These are phyloP conservation scores for Fomitopsis schrenkii DNA, from an alignment of 1,284 basidiomycete species.

Conservation along the genomic window DNA sequence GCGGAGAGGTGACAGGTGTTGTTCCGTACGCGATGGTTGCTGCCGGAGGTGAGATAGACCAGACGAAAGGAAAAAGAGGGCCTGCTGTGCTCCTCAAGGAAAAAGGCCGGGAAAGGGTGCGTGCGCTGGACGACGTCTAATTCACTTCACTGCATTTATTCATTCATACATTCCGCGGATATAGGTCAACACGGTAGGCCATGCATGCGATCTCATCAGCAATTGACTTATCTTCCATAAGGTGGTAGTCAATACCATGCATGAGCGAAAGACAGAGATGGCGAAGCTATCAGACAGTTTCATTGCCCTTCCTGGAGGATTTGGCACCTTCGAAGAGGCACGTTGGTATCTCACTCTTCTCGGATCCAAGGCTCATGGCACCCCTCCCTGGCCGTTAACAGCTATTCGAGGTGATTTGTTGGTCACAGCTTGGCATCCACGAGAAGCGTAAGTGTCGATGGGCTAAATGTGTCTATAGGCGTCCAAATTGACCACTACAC, in stretches of 20 bases:
- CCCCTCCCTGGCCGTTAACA: conserved; percentile 33
- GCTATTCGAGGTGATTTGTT: conserved; percentile 88
- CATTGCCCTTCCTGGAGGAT: conserved; percentile 86
- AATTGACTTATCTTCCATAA: neutral
- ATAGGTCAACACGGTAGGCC: conserved; percentile 47
- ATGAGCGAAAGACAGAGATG: conserved; percentile 89
- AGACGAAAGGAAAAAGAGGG: conserved; percentile 24
- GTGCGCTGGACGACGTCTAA: neutral
- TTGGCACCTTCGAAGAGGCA: conserved; percentile 91
- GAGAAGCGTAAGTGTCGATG: conserved; percentile 59
- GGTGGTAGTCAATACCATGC: conserved; percentile 82
- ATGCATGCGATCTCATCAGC: neutral
- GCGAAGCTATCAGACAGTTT: conserved; percentile 76
- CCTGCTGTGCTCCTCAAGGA: conserved; percentile 30
- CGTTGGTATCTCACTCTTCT: neutral
- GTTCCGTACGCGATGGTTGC: conserved; percentile 74
- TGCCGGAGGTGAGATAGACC: conserved; percentile 59
- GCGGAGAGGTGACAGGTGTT: conserved; percentile 80
- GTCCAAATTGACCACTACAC: neutral
- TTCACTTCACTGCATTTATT: neutral
- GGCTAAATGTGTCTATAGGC: neutral
- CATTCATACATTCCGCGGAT: neutral
- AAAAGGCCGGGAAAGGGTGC: conserved; percentile 41
- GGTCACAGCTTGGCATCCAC: conserved; percentile 90
- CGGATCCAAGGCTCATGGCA: neutral